A percentile compares a stretch with the other conserved stretches of the same genome.
Conservation (phyloP, 2,329 filamentous ascomycete genomes). For the Epichloe scottii region DNA sequence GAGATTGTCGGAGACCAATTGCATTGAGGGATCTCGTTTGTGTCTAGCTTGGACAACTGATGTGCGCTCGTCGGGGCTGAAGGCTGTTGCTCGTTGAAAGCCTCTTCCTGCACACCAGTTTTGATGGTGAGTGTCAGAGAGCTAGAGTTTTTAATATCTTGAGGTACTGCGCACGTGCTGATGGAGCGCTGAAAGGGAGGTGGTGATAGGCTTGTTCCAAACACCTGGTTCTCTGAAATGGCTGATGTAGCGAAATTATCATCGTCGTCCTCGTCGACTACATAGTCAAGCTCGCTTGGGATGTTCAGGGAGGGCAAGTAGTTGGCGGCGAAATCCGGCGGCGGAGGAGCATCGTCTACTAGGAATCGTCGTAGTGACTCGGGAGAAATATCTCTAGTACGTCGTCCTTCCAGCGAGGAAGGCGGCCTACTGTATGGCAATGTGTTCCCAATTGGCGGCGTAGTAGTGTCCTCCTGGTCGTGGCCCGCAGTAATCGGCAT, state of each 20-base stretch:
- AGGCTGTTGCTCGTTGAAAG: constrained; percentile 9
- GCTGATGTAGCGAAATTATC: constrained; percentile 49
- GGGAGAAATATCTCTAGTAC: constrained; percentile 40
- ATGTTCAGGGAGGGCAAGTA: constrained; percentile 22
- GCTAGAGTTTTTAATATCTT: constrained; percentile 10
- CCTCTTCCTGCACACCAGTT: constrained; percentile 7
- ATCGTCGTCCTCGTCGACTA: constrained; percentile 36
- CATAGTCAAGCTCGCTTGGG: constrained; percentile 23
- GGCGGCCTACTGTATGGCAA: background rate
- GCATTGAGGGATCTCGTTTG: constrained; percentile 12
- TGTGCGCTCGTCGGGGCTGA: constrained; percentile 7
- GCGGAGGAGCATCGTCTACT: constrained; percentile 29
- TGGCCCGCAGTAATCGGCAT: background rate
- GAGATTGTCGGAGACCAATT: constrained; percentile 15
- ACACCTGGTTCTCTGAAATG: constrained; percentile 30
- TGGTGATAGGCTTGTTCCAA: constrained; percentile 37
- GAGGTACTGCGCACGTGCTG: constrained; percentile 14
- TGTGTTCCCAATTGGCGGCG: background rate
- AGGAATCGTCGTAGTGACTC: constrained; percentile 41
- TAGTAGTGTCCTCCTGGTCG: background rate
- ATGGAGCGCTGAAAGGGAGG: constrained; percentile 33
- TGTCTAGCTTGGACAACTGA: constrained; percentile 12
- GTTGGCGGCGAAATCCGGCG: constrained; percentile 14
- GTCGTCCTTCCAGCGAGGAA: constrained; percentile 25
- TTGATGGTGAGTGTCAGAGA: constrained; percentile 14